A percentile compares a stretch with the other conserved stretches of the same genome.
Evolutionary conservation across 441 rosid species (phyloP).

Genomic region (Populus hybrid): DNA sequence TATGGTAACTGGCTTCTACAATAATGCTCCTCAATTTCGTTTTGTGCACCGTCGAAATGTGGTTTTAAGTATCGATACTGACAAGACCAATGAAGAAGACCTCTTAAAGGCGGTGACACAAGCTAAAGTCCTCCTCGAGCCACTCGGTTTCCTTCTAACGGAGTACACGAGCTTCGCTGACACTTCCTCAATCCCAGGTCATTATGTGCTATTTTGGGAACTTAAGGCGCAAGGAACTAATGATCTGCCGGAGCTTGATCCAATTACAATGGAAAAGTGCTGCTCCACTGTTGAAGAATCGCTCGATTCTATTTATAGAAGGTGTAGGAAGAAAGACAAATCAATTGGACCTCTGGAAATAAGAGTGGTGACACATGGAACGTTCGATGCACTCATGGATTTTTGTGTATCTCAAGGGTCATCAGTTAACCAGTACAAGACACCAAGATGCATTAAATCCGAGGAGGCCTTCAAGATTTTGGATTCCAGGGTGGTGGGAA

Average conservation of each 20-base stretch:
- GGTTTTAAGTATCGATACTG: constrained; percentile 69
- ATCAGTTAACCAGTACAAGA: constrained; percentile 86
- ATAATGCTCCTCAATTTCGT: constrained; percentile 81
- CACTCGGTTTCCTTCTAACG: constrained; percentile 52
- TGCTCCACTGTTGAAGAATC: constrained; percentile 70
- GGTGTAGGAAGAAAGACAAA: constrained; percentile 70
- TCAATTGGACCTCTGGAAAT: constrained; percentile 84
- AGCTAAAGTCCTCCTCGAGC: constrained; percentile 53
- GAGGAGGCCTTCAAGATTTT: constrained; percentile 55
- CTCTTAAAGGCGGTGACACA: constrained; percentile 68
- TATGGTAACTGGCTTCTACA: constrained; percentile 72
- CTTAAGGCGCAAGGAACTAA: constrained; percentile 44
- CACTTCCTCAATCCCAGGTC: constrained; percentile 74
- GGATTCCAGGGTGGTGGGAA: constrained; percentile 60
- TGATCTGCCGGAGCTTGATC: constrained; percentile 31
- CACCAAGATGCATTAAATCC: constrained; percentile 79
- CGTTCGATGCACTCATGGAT: constrained; percentile 84
- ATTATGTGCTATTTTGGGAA: constrained; percentile 87
- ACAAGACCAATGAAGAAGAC: constrained; percentile 52
- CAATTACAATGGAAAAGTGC: constrained; percentile 58
- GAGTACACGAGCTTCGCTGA: constrained; percentile 88
- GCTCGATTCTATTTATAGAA: constrained; percentile 72
- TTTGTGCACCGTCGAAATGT: constrained; percentile 75
- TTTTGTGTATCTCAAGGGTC: constrained; percentile 74
- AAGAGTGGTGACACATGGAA: constrained; percentile 63